Base-by-base conservation (phyloP, 176 grass and related monocot species). In the Zizania latifolia region DNA sequence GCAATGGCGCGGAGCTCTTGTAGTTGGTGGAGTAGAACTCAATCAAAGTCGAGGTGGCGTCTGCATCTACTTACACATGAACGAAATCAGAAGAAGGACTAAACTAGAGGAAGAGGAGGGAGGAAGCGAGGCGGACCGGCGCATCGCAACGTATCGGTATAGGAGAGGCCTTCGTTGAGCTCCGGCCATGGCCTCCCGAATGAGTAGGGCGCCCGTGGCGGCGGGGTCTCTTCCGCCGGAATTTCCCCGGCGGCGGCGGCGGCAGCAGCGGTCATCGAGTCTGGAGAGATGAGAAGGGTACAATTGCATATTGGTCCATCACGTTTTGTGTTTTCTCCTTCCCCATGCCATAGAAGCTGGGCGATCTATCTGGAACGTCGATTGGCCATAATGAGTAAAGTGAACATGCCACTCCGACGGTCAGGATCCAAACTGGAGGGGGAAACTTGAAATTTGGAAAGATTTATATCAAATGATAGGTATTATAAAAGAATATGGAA, bases 111-210 rank as follows among this genome's bases (percentile, higher is more conserved):
- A 51, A 29, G 37, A 37, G 11, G 23, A 19, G 0, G 65, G 34
- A 37, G 38, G 44, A 27, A 11, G 44, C 31, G 39, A 15, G 11
- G 39, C 32, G 58, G 29, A 89, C 94, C 83, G 62, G 68, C 35
- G 75, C 85, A 83, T 44, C 79, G 78, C 72, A 92, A 77, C 44
- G 83, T 76, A 62, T 97, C 88, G 13, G 83, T 91, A 83, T 97
- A 97, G 27, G 71, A 85, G 62, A 97, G 81, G 2, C 94, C 94
- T 32, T 85, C 81, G 86, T 97, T 97, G 81, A 89, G 66, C 37
- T 97, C 94, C 4, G 78, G 86, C 94, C 94, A 97, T 53, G 86
- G 78, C 39, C 78, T 72, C 33, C 90, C 94, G 54, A 97, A 93
- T 23, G 65, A 75, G 75, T 92, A 97, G 2, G 79, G 56, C 30